Evolutionary conservation across 2,329 filamentous ascomycete genomes (phyloP).

Genomic region (Colletotrichum musicola): DNA sequence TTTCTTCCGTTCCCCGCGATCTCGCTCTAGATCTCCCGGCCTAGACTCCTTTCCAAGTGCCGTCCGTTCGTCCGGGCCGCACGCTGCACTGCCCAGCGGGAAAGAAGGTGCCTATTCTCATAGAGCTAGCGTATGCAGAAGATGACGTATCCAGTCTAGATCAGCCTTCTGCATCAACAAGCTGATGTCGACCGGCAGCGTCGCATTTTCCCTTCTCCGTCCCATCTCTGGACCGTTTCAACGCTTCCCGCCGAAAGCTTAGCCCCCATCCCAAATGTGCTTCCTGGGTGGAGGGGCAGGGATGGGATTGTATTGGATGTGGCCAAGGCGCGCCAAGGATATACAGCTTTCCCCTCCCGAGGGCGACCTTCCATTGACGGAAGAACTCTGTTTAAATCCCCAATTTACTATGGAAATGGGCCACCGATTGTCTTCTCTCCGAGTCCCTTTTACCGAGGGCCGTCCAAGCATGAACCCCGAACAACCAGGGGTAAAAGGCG

Average conservation of each 20-base stretch:
- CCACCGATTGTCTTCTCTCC: too few species aligned
- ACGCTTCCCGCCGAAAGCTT: background rate
- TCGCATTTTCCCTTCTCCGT: background rate
- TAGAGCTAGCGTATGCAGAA: background rate
- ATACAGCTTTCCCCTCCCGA: background rate
- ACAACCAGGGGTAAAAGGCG: conserved; percentile 10
- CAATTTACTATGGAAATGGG: too few species aligned
- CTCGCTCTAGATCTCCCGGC: background rate
- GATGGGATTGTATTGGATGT: too few species aligned
- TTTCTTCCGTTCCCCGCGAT: conserved; percentile 15
- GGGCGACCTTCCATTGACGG: conserved; percentile 32
- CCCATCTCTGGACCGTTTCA: background rate
- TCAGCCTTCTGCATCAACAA: background rate
- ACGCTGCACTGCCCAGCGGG: background rate
- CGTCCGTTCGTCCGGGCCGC: conserved; percentile 31
- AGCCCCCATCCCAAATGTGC: background rate
- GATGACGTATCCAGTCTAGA: conserved; percentile 1
- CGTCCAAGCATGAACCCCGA: conserved; percentile 26
- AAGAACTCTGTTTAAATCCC: conserved; percentile 4
- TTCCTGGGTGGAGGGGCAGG: background rate
- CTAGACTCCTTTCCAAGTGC: background rate
- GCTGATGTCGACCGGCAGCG: too few species aligned
- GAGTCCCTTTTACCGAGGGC: background rate
- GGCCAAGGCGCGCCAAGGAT: background rate
- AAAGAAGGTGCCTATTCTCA: background rate